Conservation (phyloP, 139 green algal genomes). For the Edaphochlamys debaryana region DNA sequence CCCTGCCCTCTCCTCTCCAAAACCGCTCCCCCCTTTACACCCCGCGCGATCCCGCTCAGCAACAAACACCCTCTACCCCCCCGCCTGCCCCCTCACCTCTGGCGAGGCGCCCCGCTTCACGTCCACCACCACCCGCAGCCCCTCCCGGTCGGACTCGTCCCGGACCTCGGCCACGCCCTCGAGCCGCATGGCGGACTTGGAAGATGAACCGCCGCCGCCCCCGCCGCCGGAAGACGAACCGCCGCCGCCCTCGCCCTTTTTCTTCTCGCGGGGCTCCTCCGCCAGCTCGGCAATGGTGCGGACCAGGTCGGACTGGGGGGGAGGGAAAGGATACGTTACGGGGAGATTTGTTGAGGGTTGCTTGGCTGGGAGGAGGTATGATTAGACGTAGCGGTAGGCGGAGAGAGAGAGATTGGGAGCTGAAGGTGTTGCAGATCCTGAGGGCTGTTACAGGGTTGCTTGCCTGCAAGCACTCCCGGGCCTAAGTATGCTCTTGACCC, state of each 20-base stretch:
- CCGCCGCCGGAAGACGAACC: background rate
- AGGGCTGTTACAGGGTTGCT: too few species aligned
- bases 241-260: background rate
- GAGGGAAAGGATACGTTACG: too few species aligned
- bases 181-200: constrained; percentile 48
- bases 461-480: too few species aligned
- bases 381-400: too few species aligned
- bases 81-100: constrained; percentile 39
- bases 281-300: constrained; percentile 87
- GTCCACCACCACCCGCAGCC: constrained; percentile 95
- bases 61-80: background rate
- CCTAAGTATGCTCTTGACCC: too few species aligned
- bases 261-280: constrained; percentile 62
- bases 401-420: too few species aligned
- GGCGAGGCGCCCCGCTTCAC: constrained; percentile 59
- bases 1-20: too few species aligned
- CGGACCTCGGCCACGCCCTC: constrained; percentile 89
- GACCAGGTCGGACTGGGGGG: constrained; percentile 73
- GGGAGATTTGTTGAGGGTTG: too few species aligned
- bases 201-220: too few species aligned
- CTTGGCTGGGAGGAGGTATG: too few species aligned
- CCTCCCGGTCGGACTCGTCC: constrained; percentile 93
- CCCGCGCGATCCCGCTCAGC: background rate
- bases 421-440: too few species aligned
- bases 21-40: background rate